Base-by-base conservation (phyloP, 805 yeast genomes). In the Barnettozyma pratensis region DNA sequence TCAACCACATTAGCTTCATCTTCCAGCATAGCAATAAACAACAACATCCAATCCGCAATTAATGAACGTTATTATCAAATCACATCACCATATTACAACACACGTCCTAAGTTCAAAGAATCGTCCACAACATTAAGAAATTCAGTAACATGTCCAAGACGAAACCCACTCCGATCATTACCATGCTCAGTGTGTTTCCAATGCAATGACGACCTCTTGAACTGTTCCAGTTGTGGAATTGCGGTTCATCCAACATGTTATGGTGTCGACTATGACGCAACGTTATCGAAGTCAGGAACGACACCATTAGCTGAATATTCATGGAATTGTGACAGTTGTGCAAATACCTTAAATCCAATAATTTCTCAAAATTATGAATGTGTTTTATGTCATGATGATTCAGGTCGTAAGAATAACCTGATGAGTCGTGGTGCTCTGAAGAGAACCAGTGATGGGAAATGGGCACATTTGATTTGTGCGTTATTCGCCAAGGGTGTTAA, bases 291-390 rank as follows among this genome's bases (percentile, higher is more conserved):
- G 19, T 49, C 44, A 46, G 14, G 43, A 37, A 35, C 12, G 38
- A 30, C 27, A 39, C 25, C 30, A 5, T 47, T 41, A 5, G 44
- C 37, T 32, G 35, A 40, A n/a, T 69, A 60, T 34, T 75, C 74
- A 48, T 89, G 97, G 97, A 67, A 74, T 28, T 90, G 97, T 67
- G 96, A 88, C 56, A 73, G 81, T 1, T 90, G 97, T 61, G 72
- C 81, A 5, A 87, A 88, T 59, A 85, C 81, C 43, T 62, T 80
- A 45, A 77, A 79, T 51, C 92, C 94, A 0, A 53, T 75, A 3
- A 69, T 72, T 36, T 73, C 81, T 3, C 76, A 83, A 0, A 68
- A 75, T 25, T 83, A 85, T 59, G 65, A 74, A 2, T 89, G 97
- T 62, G 66, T 71, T 12, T 60, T 89, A n/a, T 90, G 97, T 19